Conservation (phyloP, 2,329 filamentous ascomycete genomes). For the Bipolaris zeicola region DNA sequence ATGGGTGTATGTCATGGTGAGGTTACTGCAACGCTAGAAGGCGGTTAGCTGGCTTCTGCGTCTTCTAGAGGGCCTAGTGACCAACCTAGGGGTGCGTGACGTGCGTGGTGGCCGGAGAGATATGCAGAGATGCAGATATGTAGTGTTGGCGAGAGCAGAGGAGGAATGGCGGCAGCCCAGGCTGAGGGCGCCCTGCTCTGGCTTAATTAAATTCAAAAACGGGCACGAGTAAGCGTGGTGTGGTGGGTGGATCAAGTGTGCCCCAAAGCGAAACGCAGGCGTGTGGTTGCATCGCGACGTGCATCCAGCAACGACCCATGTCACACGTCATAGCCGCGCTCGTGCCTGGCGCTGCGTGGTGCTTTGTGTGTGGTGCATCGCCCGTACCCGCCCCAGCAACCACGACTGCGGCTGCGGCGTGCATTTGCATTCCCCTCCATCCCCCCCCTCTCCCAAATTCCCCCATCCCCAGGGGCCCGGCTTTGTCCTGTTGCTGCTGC, state of each 20-base stretch:
- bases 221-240: not conserved
- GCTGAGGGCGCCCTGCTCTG: not conserved
- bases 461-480: not conserved
- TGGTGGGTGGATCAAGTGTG: slow-evolving; percentile 10
- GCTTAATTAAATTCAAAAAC: not conserved
- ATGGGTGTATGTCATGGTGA: slow-evolving; percentile 35
- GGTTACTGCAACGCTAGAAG: slow-evolving; percentile 26
- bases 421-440: not conserved
- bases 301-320: slow-evolving; percentile 2
- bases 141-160: not conserved
- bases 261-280: slow-evolving; percentile 1
- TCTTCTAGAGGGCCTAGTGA: slow-evolving; percentile 11
- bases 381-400: slow-evolving; percentile 1
- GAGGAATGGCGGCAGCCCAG: not conserved
- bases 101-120: not conserved
- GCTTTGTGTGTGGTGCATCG: not conserved
- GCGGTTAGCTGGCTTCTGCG: slow-evolving; percentile 14
- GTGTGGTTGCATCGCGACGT: slow-evolving; percentile 5
- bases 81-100: slow-evolving; percentile 6
- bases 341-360: slow-evolving; percentile 5
- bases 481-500: not conserved
- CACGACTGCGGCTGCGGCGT: slow-evolving; percentile 10
- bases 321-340: slow-evolving; percentile 19
- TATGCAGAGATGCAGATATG: not conserved
- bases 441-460: not conserved